phyloP scores from a whole-genome alignment of 2,329 filamentous ascomycete species.

The Akanthomyces muscarius region DNA sequence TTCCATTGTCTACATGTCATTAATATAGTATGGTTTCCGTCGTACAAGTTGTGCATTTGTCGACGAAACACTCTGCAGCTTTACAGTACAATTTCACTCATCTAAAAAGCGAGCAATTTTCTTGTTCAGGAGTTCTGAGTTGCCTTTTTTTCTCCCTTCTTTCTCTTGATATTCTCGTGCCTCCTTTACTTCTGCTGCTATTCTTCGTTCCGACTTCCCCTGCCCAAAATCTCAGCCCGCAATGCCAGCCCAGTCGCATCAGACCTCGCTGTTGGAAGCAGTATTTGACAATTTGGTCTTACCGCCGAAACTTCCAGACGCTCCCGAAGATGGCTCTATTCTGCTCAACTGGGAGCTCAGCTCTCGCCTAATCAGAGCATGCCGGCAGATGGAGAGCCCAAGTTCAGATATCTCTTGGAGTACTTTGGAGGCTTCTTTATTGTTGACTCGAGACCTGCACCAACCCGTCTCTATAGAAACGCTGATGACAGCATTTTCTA shows the following conservation, averaged over 20 bases:
- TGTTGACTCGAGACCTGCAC: background rate
- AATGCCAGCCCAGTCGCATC: background rate
- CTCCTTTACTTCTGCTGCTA: too few species aligned
- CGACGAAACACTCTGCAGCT: background rate
- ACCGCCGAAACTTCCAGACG: conserved; percentile 1
- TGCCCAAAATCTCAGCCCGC: background rate
- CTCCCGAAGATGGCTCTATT: background rate
- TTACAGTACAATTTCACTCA: background rate
- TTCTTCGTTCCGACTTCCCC: too few species aligned
- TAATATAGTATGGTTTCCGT: background rate
- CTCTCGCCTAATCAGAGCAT: background rate
- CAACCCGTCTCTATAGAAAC: background rate
- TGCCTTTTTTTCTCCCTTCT: too few species aligned
- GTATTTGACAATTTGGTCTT: conserved; percentile 7
- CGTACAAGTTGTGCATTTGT: background rate
- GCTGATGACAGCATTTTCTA: background rate
- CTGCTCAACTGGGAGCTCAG: conserved; percentile 4
- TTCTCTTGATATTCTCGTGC: too few species aligned
- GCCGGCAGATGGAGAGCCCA: background rate
- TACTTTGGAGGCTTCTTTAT: background rate
- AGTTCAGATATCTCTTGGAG: background rate
- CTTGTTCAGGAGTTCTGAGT: too few species aligned
- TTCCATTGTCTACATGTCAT: background rate
- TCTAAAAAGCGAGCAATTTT: too few species aligned
- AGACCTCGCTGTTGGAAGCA: background rate